Evolutionary conservation across 1,284 basidiomycete species (phyloP).

Genomic region (Flammula alnicola): DNA sequence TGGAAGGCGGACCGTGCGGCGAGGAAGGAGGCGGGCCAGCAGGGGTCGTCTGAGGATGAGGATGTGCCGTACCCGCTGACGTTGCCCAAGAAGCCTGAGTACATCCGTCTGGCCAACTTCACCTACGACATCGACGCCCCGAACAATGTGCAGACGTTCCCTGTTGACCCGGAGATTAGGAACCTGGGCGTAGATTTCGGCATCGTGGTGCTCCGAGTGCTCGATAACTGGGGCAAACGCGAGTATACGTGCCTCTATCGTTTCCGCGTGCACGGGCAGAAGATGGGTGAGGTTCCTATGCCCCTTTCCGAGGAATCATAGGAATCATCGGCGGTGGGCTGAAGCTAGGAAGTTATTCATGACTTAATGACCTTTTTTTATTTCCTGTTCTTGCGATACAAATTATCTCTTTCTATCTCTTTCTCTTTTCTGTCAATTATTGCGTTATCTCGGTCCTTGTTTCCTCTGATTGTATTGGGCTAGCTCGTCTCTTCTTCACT

Average conservation of each 20-base stretch:
- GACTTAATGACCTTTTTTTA: constrained; percentile 19
- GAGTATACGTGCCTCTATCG: constrained; percentile 92
- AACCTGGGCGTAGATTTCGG: constrained; percentile 80
- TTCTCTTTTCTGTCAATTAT: constrained; percentile 17
- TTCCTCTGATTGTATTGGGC: constrained; percentile 15
- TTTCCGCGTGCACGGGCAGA: constrained; percentile 73
- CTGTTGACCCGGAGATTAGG: constrained; percentile 68
- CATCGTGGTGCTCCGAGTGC: constrained; percentile 77
- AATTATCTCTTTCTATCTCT: constrained; percentile 19
- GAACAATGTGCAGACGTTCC: constrained; percentile 86
- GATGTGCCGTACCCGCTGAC: constrained; percentile 48
- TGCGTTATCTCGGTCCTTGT: constrained; percentile 10
- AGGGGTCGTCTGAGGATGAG: constrained; percentile 39
- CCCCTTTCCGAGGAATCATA: constrained; percentile 23
- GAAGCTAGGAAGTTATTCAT: constrained; percentile 11
- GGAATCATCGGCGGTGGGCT: constrained; percentile 7
- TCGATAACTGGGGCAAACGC: constrained; percentile 86
- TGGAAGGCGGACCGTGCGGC: constrained; percentile 50
- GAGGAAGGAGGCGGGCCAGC: constrained; percentile 41
- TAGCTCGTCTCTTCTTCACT: constrained; percentile 10
- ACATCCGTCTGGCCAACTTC: constrained; percentile 79
- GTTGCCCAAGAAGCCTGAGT: constrained; percentile 59
- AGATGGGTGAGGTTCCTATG: constrained; percentile 36
- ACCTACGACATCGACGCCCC: constrained; percentile 76
- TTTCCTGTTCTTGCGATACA: constrained; percentile 13